Evolutionary conservation across 176 grass and related monocot genomes (phyloP).

Genomic region (Cenchrus americanus): DNA sequence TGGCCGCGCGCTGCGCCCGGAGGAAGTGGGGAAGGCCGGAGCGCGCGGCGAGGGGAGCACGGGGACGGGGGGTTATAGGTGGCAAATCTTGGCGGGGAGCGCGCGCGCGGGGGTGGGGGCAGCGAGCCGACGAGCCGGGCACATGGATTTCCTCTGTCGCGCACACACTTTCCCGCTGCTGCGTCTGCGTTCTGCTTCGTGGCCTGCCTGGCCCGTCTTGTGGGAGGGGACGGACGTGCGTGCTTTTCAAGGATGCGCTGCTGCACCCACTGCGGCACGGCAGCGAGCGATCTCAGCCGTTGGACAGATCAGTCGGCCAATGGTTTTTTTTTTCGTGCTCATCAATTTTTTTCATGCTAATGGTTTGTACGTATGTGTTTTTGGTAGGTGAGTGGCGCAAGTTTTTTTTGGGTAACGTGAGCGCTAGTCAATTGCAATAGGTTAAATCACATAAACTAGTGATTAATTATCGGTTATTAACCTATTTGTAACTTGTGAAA

Average conservation of each 20-base stretch:
- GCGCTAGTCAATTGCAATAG: no score
- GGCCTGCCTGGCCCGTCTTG: background rate
- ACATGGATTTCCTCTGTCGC: constrained; percentile 32
- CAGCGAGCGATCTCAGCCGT: background rate
- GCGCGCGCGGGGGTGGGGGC: constrained; percentile 2
- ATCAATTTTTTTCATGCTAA: background rate
- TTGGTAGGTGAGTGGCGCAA: background rate
- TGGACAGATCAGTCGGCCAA: background rate
- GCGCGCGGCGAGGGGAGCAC: constrained; percentile 2
- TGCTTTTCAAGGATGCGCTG: background rate
- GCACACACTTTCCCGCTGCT: background rate
- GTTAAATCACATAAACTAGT: no score
- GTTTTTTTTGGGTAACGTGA: background rate
- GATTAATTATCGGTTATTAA: no score
- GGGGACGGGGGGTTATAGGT: constrained; percentile 13
- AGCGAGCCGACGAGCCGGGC: constrained; percentile 11
- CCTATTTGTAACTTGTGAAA: no score
- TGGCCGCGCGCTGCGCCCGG: background rate
- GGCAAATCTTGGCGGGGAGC: constrained; percentile 61
- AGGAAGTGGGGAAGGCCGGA: background rate
- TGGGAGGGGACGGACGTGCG: background rate
- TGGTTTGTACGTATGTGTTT: background rate
- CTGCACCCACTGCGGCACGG: background rate
- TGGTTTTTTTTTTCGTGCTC: background rate
- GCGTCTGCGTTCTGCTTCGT: background rate